Base-by-base conservation (phyloP, 768 basidiomycete genomes). In the Termitomyces eurrhizus region DNA sequence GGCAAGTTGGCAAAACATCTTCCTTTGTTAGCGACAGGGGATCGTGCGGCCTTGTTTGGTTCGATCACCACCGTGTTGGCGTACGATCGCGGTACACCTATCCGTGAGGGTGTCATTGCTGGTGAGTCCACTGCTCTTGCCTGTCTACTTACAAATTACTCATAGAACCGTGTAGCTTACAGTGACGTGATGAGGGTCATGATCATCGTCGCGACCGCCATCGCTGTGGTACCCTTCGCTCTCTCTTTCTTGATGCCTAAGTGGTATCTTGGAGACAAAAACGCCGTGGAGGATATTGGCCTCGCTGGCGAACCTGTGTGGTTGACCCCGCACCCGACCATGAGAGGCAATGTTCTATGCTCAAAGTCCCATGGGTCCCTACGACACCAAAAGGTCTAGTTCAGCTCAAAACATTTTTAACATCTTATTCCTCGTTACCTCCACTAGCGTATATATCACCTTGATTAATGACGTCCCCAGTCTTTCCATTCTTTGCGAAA, bases 201-300 rank as follows among this genome's bases (percentile, higher is more conserved):
- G 70, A 76, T 85, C 41, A 78, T 83, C 45, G 79, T 78, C 0
- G 84, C 83, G 0, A 80, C 81, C 37, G 74, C 74, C 7, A 70
- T 86, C 57, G 80, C 82, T 61, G 73, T 88, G 52, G 66, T 89
- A 0, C 88, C 89, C 8, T 73, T 90, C 57, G 36, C 83, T 33
- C 75, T 86, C 60, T 72, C 87, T 2, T 72, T 89, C 64, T 73
- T 83, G 57, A 85, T 89, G 76, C 83, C 83, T 13, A 75, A 90
- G 66, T 87, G 84, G 79, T 79, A 83, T 61, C 83, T 93, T 54
- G 84, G 85, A 16, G 83, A 89, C 65, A 75, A 92, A 72, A 92
- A 90, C 69, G 87, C 88, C 0, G 80, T 88, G 16, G 88, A 90
- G n/a, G 66, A 74, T 41, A 64, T 66, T 3, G 67, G 73, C 60